phyloP scores from a whole-genome alignment of 441 rosid genomes.

The Gossypium gossypioides region DNA sequence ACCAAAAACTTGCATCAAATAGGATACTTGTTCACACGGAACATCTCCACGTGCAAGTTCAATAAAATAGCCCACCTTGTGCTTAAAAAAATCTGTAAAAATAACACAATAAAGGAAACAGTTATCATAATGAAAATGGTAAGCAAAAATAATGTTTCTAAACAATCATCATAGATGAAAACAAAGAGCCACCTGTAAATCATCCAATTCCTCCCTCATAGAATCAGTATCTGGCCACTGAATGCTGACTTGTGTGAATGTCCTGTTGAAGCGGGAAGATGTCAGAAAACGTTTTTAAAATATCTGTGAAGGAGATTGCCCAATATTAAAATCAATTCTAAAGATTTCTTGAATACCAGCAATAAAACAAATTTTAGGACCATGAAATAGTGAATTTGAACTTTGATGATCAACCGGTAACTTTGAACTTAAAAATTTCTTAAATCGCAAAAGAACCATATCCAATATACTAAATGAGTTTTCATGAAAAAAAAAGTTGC shows the following conservation, averaged over 20 bases:
- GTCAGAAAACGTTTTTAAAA: constrained; percentile 10
- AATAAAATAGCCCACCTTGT: constrained; percentile 97
- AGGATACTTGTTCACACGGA: constrained; percentile 99
- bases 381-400: constrained; percentile 1
- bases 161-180: neutral
- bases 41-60: constrained; percentile 96
- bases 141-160: constrained; percentile 5
- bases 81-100: constrained; percentile 84
- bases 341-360: neutral
- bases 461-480: neutral
- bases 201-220: constrained; percentile 97
- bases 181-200: constrained; percentile 62
- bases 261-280: constrained; percentile 41
- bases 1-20: constrained; percentile 16
- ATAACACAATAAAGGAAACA: constrained; percentile 16
- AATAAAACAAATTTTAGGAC: neutral
- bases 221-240: constrained; percentile 99
- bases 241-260: constrained; percentile 95
- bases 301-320: neutral
- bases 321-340: neutral
- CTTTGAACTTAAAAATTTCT: constrained; percentile 1
- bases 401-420: neutral
- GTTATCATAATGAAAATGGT: constrained; percentile 2
- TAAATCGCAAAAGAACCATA: neutral
- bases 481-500: neutral